These are phyloP conservation scores for Suillus plorans DNA, from an alignment of 768 basidiomycete genomes.

Conservation along the genomic window DNA sequence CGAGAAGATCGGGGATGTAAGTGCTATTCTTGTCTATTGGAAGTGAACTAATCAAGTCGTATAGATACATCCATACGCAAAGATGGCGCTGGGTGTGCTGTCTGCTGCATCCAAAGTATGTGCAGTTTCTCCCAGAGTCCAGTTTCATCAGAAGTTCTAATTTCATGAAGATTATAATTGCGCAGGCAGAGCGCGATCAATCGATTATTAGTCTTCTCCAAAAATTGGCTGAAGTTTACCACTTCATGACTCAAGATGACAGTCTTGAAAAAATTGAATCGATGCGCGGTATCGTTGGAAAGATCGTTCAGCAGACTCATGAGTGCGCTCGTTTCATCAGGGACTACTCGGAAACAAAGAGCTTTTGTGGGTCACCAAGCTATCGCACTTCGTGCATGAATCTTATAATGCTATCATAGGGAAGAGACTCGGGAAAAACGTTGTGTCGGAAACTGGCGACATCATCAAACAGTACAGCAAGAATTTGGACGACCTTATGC, in stretches of 20 bases:
- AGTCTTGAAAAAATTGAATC: neutral
- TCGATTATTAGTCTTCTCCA: neutral
- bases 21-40: neutral
- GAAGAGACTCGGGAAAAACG: neutral
- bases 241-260: neutral
- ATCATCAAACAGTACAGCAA: neutral
- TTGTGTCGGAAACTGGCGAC: neutral
- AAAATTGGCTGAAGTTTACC: neutral
- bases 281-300: neutral
- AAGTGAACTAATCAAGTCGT: neutral
- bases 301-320: slow-evolving; percentile 19
- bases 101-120: neutral
- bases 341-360: slow-evolving; percentile 24
- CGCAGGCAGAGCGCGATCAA: slow-evolving; percentile 6
- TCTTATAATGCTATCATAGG: neutral
- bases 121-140: no score
- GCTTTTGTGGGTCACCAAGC: slow-evolving; percentile 12
- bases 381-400: neutral
- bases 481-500: neutral
- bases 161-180: neutral
- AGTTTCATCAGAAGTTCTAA: no score
- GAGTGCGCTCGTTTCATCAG: slow-evolving; percentile 31
- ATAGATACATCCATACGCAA: slow-evolving; percentile 9
- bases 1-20: neutral
- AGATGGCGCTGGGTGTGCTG: slow-evolving; percentile 9